These are phyloP conservation scores for Coemansia sp. DNA, from an alignment of 192 early-diverging fungal genomes.

Conservation along the genomic window DNA sequence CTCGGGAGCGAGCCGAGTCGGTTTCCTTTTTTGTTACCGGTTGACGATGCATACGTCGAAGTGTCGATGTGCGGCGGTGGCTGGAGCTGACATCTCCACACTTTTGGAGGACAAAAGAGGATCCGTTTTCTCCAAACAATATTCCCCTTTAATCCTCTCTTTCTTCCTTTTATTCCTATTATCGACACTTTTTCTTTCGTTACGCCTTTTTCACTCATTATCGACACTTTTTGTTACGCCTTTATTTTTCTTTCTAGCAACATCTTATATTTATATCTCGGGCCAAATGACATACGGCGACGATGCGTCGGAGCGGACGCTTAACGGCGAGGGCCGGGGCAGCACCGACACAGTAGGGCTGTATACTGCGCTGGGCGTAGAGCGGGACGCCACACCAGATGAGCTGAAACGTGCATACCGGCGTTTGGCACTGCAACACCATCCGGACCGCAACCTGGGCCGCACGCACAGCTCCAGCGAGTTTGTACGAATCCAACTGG, in stretches of 20 bases:
- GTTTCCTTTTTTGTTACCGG: not conserved
- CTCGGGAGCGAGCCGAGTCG: not conserved
- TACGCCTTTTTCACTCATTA: not conserved
- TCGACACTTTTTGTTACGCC: no score
- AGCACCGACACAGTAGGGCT: constrained; percentile 60
- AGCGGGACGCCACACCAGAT: constrained; percentile 63
- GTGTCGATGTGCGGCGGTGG: not conserved
- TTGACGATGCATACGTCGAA: not conserved
- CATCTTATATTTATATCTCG: no score
- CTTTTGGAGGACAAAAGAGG: not conserved
- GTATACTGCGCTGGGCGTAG: constrained; percentile 83
- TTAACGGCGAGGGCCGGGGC: constrained; percentile 5
- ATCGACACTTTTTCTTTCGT: not conserved
- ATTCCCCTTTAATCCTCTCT: not conserved
- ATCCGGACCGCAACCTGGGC: constrained; percentile 87
- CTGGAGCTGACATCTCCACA: not conserved
- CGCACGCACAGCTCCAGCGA: constrained; percentile 61
- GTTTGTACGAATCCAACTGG: constrained; percentile 85
- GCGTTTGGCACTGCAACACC: constrained; percentile 78
- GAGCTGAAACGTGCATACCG: constrained; percentile 82
- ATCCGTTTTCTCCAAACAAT: not conserved
- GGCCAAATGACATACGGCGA: constrained; percentile 16
- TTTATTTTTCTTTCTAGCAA: no score
- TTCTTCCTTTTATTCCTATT: not conserved
- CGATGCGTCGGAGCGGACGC: constrained; percentile 34